Conservation (phyloP, 2,329 filamentous ascomycete species). For the Dactylellina sp. region DNA sequence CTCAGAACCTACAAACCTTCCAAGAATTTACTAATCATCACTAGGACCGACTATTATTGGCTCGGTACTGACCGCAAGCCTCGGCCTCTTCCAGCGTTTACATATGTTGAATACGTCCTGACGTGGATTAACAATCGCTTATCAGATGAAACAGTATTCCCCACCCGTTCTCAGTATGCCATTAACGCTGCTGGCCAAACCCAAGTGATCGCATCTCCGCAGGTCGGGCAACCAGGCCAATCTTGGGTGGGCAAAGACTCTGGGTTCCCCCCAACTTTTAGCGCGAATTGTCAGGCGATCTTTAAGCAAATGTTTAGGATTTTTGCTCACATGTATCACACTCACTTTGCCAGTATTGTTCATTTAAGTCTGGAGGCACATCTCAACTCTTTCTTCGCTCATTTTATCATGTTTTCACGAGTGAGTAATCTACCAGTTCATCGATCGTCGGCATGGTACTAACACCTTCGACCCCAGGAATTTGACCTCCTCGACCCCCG, state of each 20-base stretch:
- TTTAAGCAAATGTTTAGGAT: conserved; percentile 99
- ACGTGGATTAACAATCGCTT: conserved; percentile 61
- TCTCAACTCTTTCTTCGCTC: conserved; percentile 87
- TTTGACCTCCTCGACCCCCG: conserved; percentile 60
- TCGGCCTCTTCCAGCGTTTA: conserved; percentile 60
- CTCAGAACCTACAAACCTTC: conserved; percentile 6
- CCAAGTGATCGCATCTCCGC: conserved; percentile 69
- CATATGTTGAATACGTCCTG: conserved; percentile 61
- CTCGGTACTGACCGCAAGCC: conserved; percentile 60
- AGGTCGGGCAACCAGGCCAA: conserved; percentile 72
- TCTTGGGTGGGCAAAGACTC: conserved; percentile 88
- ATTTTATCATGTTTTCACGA: conserved; percentile 72
- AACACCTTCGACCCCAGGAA: conserved; percentile 52
- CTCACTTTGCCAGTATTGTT: conserved; percentile 90
- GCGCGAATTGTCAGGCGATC: conserved; percentile 89
- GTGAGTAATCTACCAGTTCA: conserved; percentile 38
- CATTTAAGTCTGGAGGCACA: conserved; percentile 83
- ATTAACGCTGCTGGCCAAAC: conserved; percentile 63
- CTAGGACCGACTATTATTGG: conserved; percentile 61
- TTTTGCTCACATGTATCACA: conserved; percentile 97
- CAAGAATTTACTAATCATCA: neutral
- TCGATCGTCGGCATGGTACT: neutral
- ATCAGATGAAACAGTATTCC: conserved; percentile 61
- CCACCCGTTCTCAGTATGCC: conserved; percentile 59
- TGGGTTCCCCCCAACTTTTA: conserved; percentile 90